These are phyloP conservation scores for Gossypium raimondii DNA, from an alignment of 345 rosid genomes.

Conservation along the genomic window DNA sequence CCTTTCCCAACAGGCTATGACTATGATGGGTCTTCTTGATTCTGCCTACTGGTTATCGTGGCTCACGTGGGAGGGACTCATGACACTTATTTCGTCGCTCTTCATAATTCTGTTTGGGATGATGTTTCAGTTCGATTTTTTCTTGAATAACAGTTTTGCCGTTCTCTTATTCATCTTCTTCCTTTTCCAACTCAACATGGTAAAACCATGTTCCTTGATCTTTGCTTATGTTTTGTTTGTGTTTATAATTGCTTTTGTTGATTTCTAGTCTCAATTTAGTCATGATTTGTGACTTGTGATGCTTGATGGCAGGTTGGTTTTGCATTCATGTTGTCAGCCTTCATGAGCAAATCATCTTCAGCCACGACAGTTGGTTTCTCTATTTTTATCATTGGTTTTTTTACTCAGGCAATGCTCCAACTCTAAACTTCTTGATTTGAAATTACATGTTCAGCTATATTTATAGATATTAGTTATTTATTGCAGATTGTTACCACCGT, in stretches of 20 bases:
- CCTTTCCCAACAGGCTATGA: conserved; percentile 60
- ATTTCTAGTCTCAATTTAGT: conserved; percentile 11
- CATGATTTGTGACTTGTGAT: conserved; percentile 12
- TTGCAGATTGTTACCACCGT: conserved; percentile 52
- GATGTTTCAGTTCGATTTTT: conserved; percentile 92
- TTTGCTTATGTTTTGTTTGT: not conserved
- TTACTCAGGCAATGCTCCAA: conserved; percentile 61
- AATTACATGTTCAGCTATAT: conserved; percentile 10
- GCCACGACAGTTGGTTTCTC: conserved; percentile 77
- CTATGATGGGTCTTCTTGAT: conserved; percentile 83
- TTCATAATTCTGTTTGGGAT: conserved; percentile 76
- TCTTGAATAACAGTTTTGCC: conserved; percentile 73
- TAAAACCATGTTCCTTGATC: conserved; percentile 25
- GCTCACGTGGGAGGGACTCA: conserved; percentile 79
- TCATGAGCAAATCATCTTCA: conserved; percentile 75
- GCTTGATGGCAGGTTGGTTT: conserved; percentile 56
- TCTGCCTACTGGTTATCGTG: conserved; percentile 88
- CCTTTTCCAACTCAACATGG: conserved; percentile 88
- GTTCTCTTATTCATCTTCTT: conserved; percentile 73
- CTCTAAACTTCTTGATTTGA: conserved; percentile 8
- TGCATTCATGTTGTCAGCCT: conserved; percentile 82
- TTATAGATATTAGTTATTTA: conserved; percentile 16
- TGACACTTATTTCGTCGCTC: conserved; percentile 64
- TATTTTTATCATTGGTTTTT: conserved; percentile 65
- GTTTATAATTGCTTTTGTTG: conserved; percentile 4